Evolutionary conservation across 2,329 filamentous ascomycete species (phyloP).

Genomic region (Didymella exigua): DNA sequence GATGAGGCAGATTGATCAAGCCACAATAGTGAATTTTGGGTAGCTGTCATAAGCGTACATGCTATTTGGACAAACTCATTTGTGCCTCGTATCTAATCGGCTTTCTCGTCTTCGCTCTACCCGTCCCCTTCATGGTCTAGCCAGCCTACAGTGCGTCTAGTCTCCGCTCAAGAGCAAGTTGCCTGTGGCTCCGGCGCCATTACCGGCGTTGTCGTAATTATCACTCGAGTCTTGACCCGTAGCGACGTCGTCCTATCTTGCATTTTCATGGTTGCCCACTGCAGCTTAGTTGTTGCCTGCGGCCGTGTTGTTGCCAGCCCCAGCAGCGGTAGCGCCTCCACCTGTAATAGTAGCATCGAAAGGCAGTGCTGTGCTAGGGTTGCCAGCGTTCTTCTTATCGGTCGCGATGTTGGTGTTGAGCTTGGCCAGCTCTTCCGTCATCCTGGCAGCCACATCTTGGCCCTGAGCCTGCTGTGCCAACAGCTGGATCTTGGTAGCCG

Average conservation of each 20-base stretch:
- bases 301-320: conserved; percentile 1
- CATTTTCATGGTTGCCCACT: not conserved
- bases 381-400: conserved; percentile 57
- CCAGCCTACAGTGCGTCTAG: not conserved
- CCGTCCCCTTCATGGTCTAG: not conserved
- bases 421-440: conserved; percentile 58
- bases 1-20: not conserved
- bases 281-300: not conserved
- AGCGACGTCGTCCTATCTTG: not conserved
- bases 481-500: conserved; percentile 58
- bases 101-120: not conserved
- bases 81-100: not conserved
- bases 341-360: conserved; percentile 40
- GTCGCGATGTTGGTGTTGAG: conserved; percentile 59
- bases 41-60: not conserved
- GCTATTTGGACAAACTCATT: not conserved
- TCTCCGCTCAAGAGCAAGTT: conserved; percentile 9
- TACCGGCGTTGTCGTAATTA: not conserved
- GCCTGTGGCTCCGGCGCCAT: not conserved
- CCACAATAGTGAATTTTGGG: not conserved
- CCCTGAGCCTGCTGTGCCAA: conserved; percentile 61
- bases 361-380: conserved; percentile 45
- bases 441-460: conserved; percentile 52
- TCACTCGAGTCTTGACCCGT: not conserved
- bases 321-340: conserved; percentile 17